phyloP scores from a whole-genome alignment of 345 rosid genomes.

The Pistacia integerrima region DNA sequence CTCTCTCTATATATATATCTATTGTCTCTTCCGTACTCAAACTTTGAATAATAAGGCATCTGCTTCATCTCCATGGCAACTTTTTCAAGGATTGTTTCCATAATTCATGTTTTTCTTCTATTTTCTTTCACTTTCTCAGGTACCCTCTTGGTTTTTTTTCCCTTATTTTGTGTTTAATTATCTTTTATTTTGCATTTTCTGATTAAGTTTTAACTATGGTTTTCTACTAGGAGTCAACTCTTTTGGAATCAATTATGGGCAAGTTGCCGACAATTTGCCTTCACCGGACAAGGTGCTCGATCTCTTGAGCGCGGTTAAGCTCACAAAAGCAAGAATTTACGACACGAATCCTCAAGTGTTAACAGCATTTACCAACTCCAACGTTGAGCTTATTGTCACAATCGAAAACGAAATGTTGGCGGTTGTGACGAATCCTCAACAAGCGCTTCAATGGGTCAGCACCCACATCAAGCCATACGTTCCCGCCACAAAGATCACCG shows the following conservation, averaged over 20 bases:
- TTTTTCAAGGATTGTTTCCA: slow-evolving; percentile 29
- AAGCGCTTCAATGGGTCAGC: slow-evolving; percentile 80
- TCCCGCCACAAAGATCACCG: slow-evolving; percentile 68
- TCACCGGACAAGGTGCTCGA: slow-evolving; percentile 67
- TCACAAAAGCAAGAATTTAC: slow-evolving; percentile 77
- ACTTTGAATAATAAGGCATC: slow-evolving; percentile 23
- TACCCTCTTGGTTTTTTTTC: slow-evolving; percentile 16
- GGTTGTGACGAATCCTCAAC: slow-evolving; percentile 58
- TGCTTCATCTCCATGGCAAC: slow-evolving; percentile 28
- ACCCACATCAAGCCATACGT: slow-evolving; percentile 69
- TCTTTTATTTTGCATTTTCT: neutral
- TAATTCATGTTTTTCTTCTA: slow-evolving; percentile 37
- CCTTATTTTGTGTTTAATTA: neutral
- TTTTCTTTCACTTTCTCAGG: slow-evolving; percentile 48
- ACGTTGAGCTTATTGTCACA: slow-evolving; percentile 72
- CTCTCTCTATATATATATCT: neutral
- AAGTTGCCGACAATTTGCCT: slow-evolving; percentile 78
- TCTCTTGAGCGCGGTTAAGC: slow-evolving; percentile 61
- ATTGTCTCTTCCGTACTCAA: slow-evolving; percentile 15
- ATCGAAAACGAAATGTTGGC: slow-evolving; percentile 76
- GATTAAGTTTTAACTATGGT: slow-evolving; percentile 25
- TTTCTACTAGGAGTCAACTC: slow-evolving; percentile 48
- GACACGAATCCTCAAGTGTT: slow-evolving; percentile 83
- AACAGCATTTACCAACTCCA: slow-evolving; percentile 74
- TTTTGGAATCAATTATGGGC: slow-evolving; percentile 92